Evolutionary conservation across 345 rosid species (phyloP).

Genomic region (Pugionium dolabratum): DNA sequence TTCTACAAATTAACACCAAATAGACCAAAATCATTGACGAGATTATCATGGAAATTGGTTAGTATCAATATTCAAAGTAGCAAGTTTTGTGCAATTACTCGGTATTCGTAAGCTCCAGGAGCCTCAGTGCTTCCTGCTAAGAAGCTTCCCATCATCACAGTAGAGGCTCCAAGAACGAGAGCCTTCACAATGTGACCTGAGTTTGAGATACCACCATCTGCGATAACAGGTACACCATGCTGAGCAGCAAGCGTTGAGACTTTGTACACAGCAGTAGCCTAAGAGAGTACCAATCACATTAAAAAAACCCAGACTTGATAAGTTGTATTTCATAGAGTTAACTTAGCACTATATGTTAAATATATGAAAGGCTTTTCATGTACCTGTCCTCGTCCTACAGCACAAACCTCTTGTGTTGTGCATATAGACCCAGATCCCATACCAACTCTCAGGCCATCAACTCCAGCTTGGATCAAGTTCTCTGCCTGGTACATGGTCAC

Average conservation of each 20-base stretch:
- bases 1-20: slow-evolving; percentile 42
- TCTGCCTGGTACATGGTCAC: slow-evolving; percentile 85
- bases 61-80: neutral
- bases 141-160: slow-evolving; percentile 97
- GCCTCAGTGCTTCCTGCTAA: slow-evolving; percentile 94
- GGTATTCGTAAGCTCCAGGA: slow-evolving; percentile 66
- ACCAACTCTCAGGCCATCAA: slow-evolving; percentile 82
- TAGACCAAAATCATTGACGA: neutral
- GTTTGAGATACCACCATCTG: slow-evolving; percentile 96
- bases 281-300: slow-evolving; percentile 21
- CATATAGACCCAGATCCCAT: slow-evolving; percentile 98
- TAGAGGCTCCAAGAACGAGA: slow-evolving; percentile 84
- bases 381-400: slow-evolving; percentile 94
- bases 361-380: slow-evolving; percentile 17
- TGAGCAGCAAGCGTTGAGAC: slow-evolving; percentile 77
- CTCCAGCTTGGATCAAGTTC: slow-evolving; percentile 77
- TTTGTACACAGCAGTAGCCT: slow-evolving; percentile 97
- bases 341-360: slow-evolving; percentile 4
- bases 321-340: neutral
- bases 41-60: neutral
- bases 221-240: slow-evolving; percentile 77
- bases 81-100: slow-evolving; percentile 45
- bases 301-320: neutral
- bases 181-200: slow-evolving; percentile 98
- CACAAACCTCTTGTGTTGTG: slow-evolving; percentile 95